Evolutionary conservation across 2,329 filamentous ascomycete genomes (phyloP).

Genomic region (Epichloe bromicola): DNA sequence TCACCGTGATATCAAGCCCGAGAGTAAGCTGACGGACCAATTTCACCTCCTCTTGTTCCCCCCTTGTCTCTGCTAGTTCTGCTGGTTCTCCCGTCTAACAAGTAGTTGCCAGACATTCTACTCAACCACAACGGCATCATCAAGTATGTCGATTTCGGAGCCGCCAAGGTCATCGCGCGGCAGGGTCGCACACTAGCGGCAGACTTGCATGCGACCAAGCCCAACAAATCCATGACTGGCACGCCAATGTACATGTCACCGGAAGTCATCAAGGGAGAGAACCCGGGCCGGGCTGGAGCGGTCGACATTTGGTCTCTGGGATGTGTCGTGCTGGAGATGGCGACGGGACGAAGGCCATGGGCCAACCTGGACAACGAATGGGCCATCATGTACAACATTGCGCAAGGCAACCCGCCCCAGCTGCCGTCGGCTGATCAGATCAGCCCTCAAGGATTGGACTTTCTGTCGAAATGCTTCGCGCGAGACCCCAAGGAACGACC

Average conservation of each 20-base stretch:
- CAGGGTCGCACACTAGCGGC: slow-evolving; percentile 73
- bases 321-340: slow-evolving; percentile 96
- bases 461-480: slow-evolving; percentile 75
- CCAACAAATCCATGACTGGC: slow-evolving; percentile 88
- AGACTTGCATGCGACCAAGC: slow-evolving; percentile 44
- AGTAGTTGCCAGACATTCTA: slow-evolving; percentile 55
- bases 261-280: slow-evolving; percentile 89
- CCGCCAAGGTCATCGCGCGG: slow-evolving; percentile 89
- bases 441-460: slow-evolving; percentile 73
- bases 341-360: slow-evolving; percentile 88
- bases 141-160: slow-evolving; percentile 98
- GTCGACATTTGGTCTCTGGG: slow-evolving; percentile 95
- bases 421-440: slow-evolving; percentile 74
- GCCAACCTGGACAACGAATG: slow-evolving; percentile 95
- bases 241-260: slow-evolving; percentile 99
- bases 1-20: slow-evolving; percentile 95
- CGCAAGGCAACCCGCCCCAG: slow-evolving; percentile 85
- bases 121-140: slow-evolving; percentile 96
- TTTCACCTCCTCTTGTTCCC: not conserved
- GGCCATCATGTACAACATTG: slow-evolving; percentile 99
- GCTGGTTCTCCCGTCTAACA: slow-evolving; percentile 7
- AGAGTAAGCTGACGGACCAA: slow-evolving; percentile 48
- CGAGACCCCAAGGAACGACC: slow-evolving; percentile 68
- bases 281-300: slow-evolving; percentile 65
- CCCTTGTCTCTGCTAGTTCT: not conserved